These are phyloP conservation scores for Platanthera zijinensis DNA, from an alignment of 106 monocot species.

Conservation along the genomic window DNA sequence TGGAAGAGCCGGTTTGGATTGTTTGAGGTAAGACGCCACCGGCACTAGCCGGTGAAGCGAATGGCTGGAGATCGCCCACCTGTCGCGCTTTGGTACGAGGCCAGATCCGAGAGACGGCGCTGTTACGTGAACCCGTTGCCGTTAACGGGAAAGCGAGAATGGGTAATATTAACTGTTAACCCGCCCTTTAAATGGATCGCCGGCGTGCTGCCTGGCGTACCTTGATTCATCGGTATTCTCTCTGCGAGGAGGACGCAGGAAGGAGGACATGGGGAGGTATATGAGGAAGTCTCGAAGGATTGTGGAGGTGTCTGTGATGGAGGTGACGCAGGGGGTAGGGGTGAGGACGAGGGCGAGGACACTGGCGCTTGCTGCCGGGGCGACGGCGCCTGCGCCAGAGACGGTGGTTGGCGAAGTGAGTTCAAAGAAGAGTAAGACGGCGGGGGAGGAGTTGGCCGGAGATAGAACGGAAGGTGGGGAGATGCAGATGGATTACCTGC, in stretches of 20 bases:
- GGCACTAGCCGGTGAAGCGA: background rate
- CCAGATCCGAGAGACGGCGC: conserved; percentile 19
- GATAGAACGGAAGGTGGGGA: conserved; percentile 1
- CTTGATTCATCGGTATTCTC: background rate
- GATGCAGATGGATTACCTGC: conserved; percentile 15
- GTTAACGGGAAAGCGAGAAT: conserved; percentile 13
- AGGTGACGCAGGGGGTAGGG: conserved; percentile 9
- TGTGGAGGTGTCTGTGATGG: conserved; percentile 5
- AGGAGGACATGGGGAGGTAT: conserved; percentile 4
- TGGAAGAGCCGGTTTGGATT: background rate
- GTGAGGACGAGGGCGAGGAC: conserved; percentile 25
- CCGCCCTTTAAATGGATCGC: background rate
- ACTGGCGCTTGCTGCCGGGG: conserved; percentile 10
- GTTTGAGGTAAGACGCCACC: background rate
- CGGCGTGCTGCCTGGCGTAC: conserved; percentile 3
- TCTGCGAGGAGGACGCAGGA: background rate
- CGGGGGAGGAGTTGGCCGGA: background rate
- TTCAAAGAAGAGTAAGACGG: conserved; percentile 8
- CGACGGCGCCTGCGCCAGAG: background rate
- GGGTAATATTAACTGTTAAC: background rate
- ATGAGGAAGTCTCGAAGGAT: conserved; percentile 14
- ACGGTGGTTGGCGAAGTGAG: background rate
- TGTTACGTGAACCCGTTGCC: conserved; percentile 11
- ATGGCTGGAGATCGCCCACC: background rate
- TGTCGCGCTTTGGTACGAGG: background rate